Base-by-base conservation (phyloP, 2,329 filamentous ascomycete genomes). In the Achaetomium macrosporum region DNA sequence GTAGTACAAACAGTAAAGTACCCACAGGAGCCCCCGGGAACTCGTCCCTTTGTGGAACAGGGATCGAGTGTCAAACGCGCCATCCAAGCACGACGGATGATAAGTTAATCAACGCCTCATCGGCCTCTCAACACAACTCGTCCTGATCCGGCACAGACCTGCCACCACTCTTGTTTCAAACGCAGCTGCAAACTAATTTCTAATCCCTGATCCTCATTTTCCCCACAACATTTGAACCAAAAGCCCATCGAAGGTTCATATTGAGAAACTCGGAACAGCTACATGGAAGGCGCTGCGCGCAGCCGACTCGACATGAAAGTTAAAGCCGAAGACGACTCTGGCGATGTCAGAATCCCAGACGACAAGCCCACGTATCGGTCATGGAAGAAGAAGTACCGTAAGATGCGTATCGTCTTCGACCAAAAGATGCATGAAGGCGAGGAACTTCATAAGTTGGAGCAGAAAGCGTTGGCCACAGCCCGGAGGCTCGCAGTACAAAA, bases 381-480 rank as follows among this genome's bases (percentile, higher is more conserved):
- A 42, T 86, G 79, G 77, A 90, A 88, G 79, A 95, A 96, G 74
- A 99, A 99, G 76, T 99, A 95, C 70, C 86, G 87, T 64, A 95
- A 95, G 78, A 88, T 93, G 83, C 85, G 87, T 71, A 78, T 86
- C 67, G 76, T 78, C 29, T 95, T 93, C 65, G 87, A 93, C 62
- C 77, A 83, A 47, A 83, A 82, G 64, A 88, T 91, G 81, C 81
- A 85, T 53, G 83, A 89, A 59, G 88, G 89, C 68, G 93, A 95
- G 70, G 80, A 84, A 50, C 77, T 93, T 55, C 93, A 93, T 71
- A 83, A 83, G 63, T 78, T 88, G 50, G 90, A 93, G 69, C 87
- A 88, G 68, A 85, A 86, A 69, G 88, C 91, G 35, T 83, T 87
- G 56, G 83, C 85, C 59, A 87, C 89, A 4, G 88, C 90, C 19